Base-by-base conservation (phyloP, 768 basidiomycete genomes). In the Kwoniella sp. region DNA sequence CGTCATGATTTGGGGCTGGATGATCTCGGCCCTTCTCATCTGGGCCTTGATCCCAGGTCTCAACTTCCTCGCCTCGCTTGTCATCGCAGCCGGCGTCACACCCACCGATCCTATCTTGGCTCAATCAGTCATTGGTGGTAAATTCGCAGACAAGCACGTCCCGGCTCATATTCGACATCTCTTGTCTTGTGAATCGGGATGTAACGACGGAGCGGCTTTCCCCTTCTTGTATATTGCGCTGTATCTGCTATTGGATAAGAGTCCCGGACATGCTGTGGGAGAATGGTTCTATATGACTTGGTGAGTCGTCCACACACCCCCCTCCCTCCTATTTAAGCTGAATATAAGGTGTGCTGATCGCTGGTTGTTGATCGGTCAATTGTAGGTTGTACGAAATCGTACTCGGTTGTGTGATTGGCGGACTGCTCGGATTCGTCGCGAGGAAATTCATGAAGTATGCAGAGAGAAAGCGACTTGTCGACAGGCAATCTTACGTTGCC, bases 131-230 rank as follows among this genome's bases (percentile, higher is more conserved):
- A 74, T 88, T 12, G 95, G 95, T 73, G 95, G 95, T 30, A 94
- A 91, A 82, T 99, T 92, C 82, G 96, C 96, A 2, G 90, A 97
- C 79, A 96, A 97, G 77, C 95, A 97, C 73, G 95, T 98, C 1
- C 83, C 83, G 5, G 79, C 81, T 6, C 88, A 91, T 56, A 83
- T 98, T 24, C 86, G 94, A 53, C 88, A 86, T 24, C 84, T 96
- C 47, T 82, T 96, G 7, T 85, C 90, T 0, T 91, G 91, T 5
- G 95, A 97, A 81, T 88, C 87, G 60, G 95, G 92, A 8, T 92
- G 91, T 74, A 99, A 98, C 78, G 96, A 99, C 65, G 96, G 96
- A 33, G 95, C 95, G 0, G 92, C 94, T 0, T 96, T 93, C 79
- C 94, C 93, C 0, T 97, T 97, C 80, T 83, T 98, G 27, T 81